Percentiles rank a stretch among this genome's conserved stretches.
phyloP scores from a whole-genome alignment of 2,329 filamentous ascomycete species.

The Tolypocladium cylindrosporum region DNA sequence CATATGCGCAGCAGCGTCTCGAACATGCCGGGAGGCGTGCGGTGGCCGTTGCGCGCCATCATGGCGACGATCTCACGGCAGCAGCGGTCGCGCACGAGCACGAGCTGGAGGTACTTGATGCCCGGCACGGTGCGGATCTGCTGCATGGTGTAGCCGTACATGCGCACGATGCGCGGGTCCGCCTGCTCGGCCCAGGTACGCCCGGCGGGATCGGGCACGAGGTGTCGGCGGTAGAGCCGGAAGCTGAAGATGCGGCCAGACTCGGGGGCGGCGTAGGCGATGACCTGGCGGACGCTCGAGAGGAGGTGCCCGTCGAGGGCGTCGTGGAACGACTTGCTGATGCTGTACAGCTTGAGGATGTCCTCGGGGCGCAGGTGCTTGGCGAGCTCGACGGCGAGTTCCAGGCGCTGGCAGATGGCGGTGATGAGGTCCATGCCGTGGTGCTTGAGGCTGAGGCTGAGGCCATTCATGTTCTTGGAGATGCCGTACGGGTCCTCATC shows the following conservation, averaged over 20 bases:
- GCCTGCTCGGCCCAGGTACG: constrained; percentile 24
- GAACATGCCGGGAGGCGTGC: constrained; percentile 38
- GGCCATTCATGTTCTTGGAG: constrained; percentile 4
- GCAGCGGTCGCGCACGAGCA: constrained; percentile 45
- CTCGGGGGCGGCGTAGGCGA: constrained; percentile 41
- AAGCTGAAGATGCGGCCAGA: constrained; percentile 51
- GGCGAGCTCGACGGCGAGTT: constrained; percentile 45
- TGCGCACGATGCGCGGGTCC: background rate
- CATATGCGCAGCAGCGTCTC: constrained; percentile 55
- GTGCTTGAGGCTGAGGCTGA: constrained; percentile 10
- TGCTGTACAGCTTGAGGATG: constrained; percentile 54
- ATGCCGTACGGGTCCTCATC: constrained; percentile 17
- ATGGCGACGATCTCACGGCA: constrained; percentile 53
- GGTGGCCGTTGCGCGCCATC: constrained; percentile 47
- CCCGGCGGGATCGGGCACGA: constrained; percentile 49
- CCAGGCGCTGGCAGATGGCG: constrained; percentile 31
- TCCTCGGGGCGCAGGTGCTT: constrained; percentile 43
- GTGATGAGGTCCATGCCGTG: constrained; percentile 31
- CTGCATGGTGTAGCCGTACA: constrained; percentile 6
- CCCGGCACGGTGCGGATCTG: constrained; percentile 45
- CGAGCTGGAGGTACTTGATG: constrained; percentile 59
- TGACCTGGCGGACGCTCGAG: constrained; percentile 47
- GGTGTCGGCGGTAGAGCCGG: constrained; percentile 45
- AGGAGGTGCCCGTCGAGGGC: constrained; percentile 50
- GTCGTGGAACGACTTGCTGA: constrained; percentile 52